Evolutionary conservation across 495 filamentous ascomycete species (phyloP).

Genomic region (Tuber aestivum): DNA sequence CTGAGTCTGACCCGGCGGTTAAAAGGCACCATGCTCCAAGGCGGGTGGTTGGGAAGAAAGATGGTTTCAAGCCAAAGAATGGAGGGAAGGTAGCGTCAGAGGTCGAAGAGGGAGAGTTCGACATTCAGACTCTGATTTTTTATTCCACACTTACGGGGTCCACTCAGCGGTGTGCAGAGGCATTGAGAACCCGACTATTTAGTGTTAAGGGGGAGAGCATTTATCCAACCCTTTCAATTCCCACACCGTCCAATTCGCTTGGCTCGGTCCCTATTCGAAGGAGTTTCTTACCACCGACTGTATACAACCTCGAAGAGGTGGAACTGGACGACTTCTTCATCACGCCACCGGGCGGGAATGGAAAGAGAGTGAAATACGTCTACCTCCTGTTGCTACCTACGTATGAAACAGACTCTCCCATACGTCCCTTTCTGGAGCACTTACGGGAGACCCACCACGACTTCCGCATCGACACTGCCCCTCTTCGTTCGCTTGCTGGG

Average conservation of each 20-base stretch:
- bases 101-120: conserved; percentile 39
- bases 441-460: conserved; percentile 88
- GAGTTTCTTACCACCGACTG: conserved; percentile 53
- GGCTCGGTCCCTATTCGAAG: conserved; percentile 25
- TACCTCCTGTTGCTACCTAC: conserved; percentile 79
- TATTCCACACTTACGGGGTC: conserved; percentile 77
- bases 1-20: not conserved
- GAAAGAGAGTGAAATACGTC: conserved; percentile 54
- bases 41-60: conserved; percentile 30
- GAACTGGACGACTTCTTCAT: conserved; percentile 92
- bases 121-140: conserved; percentile 75
- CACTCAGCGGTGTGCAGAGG: conserved; percentile 62
- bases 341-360: conserved; percentile 49
- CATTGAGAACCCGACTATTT: conserved; percentile 45
- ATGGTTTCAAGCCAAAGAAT: conserved; percentile 8
- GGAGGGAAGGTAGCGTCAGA: conserved; percentile 12
- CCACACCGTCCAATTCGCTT: conserved; percentile 43
- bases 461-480: conserved; percentile 87
- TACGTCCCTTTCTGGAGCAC: conserved; percentile 74
- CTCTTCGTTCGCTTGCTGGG: conserved; percentile 66
- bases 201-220: conserved; percentile 23
- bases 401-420: conserved; percentile 86
- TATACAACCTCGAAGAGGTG: conserved; percentile 74
- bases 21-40: conserved; percentile 30
- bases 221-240: conserved; percentile 37